A percentile compares a stretch with the other conserved stretches of the same genome.
Conservation (phyloP, 1,284 basidiomycete genomes). For the Cerioporus squamosus region DNA sequence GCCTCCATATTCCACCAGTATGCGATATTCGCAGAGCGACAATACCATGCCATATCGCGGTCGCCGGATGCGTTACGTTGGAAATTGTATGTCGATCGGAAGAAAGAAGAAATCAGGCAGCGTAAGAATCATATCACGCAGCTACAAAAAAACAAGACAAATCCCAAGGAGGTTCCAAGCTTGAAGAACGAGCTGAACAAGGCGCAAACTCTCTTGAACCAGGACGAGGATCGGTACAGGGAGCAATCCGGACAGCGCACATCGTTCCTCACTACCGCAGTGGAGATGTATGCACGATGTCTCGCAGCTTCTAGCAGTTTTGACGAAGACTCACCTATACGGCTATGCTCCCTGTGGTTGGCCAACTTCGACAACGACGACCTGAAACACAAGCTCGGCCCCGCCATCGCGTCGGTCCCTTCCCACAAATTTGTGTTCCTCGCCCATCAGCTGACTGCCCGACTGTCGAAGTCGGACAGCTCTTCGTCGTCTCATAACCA, state of each 20-base stretch:
- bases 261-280: slow-evolving; percentile 73
- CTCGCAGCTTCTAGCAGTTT: slow-evolving; percentile 72
- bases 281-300: slow-evolving; percentile 84
- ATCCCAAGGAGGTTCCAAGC: slow-evolving; percentile 28
- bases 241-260: slow-evolving; percentile 64
- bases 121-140: slow-evolving; percentile 47
- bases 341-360: slow-evolving; percentile 92
- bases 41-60: slow-evolving; percentile 73
- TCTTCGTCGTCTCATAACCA: slow-evolving; percentile 54
- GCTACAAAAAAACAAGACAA: slow-evolving; percentile 32
- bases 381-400: slow-evolving; percentile 56
- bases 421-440: slow-evolving; percentile 91
- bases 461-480: slow-evolving; percentile 56
- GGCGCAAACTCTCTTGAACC: slow-evolving; percentile 47
- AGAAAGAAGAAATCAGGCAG: slow-evolving; percentile 63
- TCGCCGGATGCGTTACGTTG: slow-evolving; percentile 78
- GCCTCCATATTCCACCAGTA: slow-evolving; percentile 83
- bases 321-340: slow-evolving; percentile 80
- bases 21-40: slow-evolving; percentile 88
- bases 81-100: slow-evolving; percentile 77
- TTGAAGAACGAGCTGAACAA: slow-evolving; percentile 40
- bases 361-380: slow-evolving; percentile 72
- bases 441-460: slow-evolving; percentile 90
- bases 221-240: slow-evolving; percentile 65
- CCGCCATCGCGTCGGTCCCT: slow-evolving; percentile 68